Percentiles rank a stretch among this genome's conserved stretches.
Evolutionary conservation across 106 monocot genomes (phyloP).

Genomic region (Dioscorea zingiberensis): DNA sequence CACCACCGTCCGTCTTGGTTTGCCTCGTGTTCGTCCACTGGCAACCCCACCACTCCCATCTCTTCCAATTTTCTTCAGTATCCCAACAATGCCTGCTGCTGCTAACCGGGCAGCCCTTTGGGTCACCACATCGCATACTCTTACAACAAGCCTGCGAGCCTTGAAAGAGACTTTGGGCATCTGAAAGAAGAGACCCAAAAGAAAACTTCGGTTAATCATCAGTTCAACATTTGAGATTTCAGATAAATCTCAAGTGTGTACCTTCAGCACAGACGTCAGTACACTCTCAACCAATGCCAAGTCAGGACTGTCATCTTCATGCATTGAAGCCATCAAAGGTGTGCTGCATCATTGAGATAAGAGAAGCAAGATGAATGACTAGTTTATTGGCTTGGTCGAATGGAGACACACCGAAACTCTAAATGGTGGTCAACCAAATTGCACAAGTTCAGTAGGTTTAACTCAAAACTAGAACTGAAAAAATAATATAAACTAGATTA

Average conservation of each 20-base stretch:
- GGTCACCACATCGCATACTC: slow-evolving; percentile 75
- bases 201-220: too few relatives aligned
- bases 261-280: slow-evolving; percentile 53
- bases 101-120: slow-evolving; percentile 78
- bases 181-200: slow-evolving; percentile 12
- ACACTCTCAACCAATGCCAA: slow-evolving; percentile 67
- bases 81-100: slow-evolving; percentile 94
- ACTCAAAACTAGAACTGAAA: too few relatives aligned
- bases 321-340: slow-evolving; percentile 80
- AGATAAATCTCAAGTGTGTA: neutral
- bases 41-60: slow-evolving; percentile 68
- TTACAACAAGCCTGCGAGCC: slow-evolving; percentile 62
- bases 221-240: too few relatives aligned
- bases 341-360: slow-evolving; percentile 33
- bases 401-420: too few relatives aligned
- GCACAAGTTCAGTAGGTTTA: too few relatives aligned
- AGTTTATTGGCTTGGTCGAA: too few relatives aligned
- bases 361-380: too few relatives aligned
- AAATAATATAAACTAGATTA: too few relatives aligned
- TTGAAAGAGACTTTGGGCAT: slow-evolving; percentile 61
- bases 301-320: slow-evolving; percentile 75
- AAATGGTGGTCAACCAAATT: too few relatives aligned
- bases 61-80: slow-evolving; percentile 88
- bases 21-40: slow-evolving; percentile 35
- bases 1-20: slow-evolving; percentile 57